Conservation (phyloP, 306 rosid genomes). For the Heteromeles arbutifolia region DNA sequence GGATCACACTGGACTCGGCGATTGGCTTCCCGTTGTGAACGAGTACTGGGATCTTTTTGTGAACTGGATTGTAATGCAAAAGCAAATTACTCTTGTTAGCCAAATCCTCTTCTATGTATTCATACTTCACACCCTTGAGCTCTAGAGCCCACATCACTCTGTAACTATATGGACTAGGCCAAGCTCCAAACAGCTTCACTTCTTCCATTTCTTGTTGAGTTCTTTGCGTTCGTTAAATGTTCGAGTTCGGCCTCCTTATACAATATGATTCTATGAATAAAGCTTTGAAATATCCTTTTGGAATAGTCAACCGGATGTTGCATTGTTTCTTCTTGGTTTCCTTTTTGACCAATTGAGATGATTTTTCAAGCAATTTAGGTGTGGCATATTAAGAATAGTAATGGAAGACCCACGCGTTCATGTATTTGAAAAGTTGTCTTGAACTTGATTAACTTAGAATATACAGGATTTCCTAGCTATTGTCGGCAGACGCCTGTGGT, state of each 20-base stretch:
- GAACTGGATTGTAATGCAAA: conserved; percentile 14
- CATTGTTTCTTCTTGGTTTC: neutral
- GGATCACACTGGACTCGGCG: conserved; percentile 7
- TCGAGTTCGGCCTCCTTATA: neutral
- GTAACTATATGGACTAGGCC: conserved; percentile 12
- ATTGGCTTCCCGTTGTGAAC: conserved; percentile 6
- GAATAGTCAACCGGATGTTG: neutral
- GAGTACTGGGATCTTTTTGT: conserved; percentile 14
- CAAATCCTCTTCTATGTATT: conserved; percentile 19
- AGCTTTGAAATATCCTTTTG: neutral
- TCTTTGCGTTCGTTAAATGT: neutral
- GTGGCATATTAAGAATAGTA: neutral
- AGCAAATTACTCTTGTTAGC: conserved; percentile 17
- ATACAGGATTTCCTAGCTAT: no score
- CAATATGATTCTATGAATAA: neutral
- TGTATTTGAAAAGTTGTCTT: no score
- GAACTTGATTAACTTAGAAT: no score
- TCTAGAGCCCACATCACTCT: conserved; percentile 20
- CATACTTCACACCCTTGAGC: conserved; percentile 17
- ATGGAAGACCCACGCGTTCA: no score
- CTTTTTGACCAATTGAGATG: neutral
- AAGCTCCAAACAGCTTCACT: conserved; percentile 20
- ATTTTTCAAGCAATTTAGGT: neutral
- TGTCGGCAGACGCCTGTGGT: no score
- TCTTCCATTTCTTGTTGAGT: conserved; percentile 12